These are phyloP conservation scores for Naematelia aurantialba DNA, from an alignment of 768 basidiomycete genomes.

Conservation along the genomic window DNA sequence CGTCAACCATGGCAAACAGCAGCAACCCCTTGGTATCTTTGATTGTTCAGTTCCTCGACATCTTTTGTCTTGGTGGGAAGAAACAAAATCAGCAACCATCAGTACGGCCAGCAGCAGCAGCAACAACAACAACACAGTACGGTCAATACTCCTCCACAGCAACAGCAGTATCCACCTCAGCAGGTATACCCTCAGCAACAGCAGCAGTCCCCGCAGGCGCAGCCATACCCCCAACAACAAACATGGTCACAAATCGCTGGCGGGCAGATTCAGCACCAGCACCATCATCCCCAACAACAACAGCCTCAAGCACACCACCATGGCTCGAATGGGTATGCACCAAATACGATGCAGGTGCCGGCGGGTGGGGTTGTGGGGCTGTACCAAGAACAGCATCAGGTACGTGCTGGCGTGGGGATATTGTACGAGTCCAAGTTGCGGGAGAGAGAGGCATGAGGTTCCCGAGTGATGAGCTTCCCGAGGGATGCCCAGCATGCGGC, in stretches of 20 bases:
- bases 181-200: conserved; percentile 28
- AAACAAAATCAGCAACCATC: not conserved
- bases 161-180: conserved; percentile 26
- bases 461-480: no score
- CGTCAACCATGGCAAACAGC: not conserved
- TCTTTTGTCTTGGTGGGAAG: not conserved
- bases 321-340: conserved; percentile 10
- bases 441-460: no score
- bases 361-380: conserved; percentile 37
- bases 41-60: not conserved
- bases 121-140: no score
- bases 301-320: conserved; percentile 17
- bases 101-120: no score
- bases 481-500: conserved; percentile 1
- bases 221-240: conserved; percentile 22
- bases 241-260: conserved; percentile 29
- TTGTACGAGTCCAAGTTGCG: not conserved
- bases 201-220: conserved; percentile 21
- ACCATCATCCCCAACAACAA: conserved; percentile 32
- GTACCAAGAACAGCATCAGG: conserved; percentile 29
- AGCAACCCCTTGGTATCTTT: not conserved
- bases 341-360: conserved; percentile 8
- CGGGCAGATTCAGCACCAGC: conserved; percentile 29
- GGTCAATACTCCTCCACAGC: conserved; percentile 7
- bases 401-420: conserved; percentile 10